phyloP scores from a whole-genome alignment of 164 flowering plant species.

The Nymphaea colorata region DNA sequence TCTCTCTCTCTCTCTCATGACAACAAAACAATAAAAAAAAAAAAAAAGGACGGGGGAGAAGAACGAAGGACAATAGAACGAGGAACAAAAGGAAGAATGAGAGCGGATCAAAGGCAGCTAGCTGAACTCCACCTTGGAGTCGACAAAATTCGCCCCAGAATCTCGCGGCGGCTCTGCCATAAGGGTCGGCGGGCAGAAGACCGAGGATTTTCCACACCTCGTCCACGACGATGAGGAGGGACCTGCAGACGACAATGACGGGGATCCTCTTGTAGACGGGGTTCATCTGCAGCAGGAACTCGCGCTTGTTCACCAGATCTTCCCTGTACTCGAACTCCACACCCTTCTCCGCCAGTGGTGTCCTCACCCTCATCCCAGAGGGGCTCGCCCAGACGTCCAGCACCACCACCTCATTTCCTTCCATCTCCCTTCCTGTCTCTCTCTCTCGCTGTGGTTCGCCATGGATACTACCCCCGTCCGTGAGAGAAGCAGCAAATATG shows the following conservation, averaged over 20 bases:
- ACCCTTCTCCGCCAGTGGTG: conserved; percentile 23
- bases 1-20: too few species aligned
- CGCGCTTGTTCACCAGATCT: conserved; percentile 30
- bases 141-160: conserved; percentile 7
- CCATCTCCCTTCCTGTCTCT: conserved; percentile 7
- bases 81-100: background rate
- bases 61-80: background rate
- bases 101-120: background rate
- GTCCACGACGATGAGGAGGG: conserved; percentile 5
- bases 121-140: conserved; percentile 4
- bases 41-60: background rate
- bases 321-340: conserved; percentile 21
- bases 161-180: conserved; percentile 6
- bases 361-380: conserved; percentile 24
- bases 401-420: conserved; percentile 10
- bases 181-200: conserved; percentile 4
- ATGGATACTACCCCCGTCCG: too few species aligned
- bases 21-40: too few species aligned
- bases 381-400: conserved; percentile 17
- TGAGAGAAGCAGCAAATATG: too few species aligned
- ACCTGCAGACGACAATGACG: conserved; percentile 1
- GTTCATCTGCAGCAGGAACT: conserved; percentile 34
- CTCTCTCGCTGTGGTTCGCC: too few species aligned
- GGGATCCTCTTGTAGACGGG: conserved; percentile 33
- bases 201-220: conserved; percentile 4